These are phyloP conservation scores for Protomyces inundatus DNA, from an alignment of 1,139 yeast genomes.

Conservation along the genomic window DNA sequence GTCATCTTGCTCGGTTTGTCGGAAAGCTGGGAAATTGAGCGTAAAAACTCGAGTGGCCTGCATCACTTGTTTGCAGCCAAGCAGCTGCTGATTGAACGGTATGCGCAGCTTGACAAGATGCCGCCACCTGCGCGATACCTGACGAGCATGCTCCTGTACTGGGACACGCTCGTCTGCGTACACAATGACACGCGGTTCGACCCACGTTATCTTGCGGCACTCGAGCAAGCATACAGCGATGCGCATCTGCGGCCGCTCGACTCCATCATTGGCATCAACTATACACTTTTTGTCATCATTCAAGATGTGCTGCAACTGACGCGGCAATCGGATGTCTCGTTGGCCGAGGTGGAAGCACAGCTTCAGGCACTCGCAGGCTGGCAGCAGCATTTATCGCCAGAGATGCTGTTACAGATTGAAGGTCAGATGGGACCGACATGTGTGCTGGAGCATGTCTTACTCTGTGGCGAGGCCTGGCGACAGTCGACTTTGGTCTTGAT, in stretches of 20 bases:
- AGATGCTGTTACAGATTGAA: background rate
- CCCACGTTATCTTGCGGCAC: background rate
- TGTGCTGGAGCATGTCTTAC: background rate
- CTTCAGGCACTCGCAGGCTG: background rate
- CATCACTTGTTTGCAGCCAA: conserved; percentile 3
- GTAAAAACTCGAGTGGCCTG: background rate
- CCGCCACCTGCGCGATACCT: background rate
- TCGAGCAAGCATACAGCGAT: background rate
- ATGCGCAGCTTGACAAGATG: background rate
- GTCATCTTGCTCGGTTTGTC: conserved; percentile 1
- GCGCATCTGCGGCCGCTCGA: background rate
- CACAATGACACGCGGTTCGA: background rate
- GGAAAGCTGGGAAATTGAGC: background rate
- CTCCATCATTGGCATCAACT: background rate
- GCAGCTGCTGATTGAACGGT: conserved; percentile 1
- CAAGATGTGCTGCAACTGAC: background rate
- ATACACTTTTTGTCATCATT: background rate
- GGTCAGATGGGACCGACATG: background rate
- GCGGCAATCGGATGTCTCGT: background rate
- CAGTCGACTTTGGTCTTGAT: background rate
- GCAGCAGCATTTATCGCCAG: background rate
- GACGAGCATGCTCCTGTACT: background rate
- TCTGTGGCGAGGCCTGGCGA: background rate
- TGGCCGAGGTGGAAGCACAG: background rate
- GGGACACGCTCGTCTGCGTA: background rate